These are phyloP conservation scores for Komagataella ulmi DNA, from an alignment of 805 yeast genomes.

Conservation along the genomic window DNA sequence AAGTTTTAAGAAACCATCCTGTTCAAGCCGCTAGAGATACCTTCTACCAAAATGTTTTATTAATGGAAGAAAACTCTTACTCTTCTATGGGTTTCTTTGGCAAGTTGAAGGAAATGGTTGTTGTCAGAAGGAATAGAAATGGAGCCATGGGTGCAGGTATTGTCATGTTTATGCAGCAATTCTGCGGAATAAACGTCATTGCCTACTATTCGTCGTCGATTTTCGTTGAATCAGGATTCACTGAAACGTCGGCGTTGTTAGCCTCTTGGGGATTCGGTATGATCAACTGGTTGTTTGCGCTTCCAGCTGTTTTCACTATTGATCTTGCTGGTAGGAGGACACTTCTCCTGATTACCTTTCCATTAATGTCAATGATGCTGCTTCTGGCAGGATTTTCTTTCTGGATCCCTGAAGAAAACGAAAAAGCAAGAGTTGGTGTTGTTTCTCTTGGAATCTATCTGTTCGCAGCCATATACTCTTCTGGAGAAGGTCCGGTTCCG, in stretches of 20 bases:
- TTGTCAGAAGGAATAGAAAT: conserved; percentile 70
- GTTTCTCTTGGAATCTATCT: conserved; percentile 65
- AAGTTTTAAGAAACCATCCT: conserved; percentile 31
- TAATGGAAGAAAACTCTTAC: conserved; percentile 46
- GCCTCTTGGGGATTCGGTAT: conserved; percentile 86
- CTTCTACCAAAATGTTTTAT: conserved; percentile 53
- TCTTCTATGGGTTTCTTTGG: conserved; percentile 26
- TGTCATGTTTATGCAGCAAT: conserved; percentile 83
- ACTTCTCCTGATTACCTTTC: conserved; percentile 44
- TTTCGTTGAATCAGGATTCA: conserved; percentile 54
- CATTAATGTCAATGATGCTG: conserved; percentile 47
- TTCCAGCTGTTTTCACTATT: conserved; percentile 73
- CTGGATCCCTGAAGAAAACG: conserved; percentile 36
- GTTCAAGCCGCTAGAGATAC: conserved; percentile 60
- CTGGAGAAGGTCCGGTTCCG: conserved; percentile 86
- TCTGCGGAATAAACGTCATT: conserved; percentile 82
- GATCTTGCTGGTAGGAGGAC: conserved; percentile 67
- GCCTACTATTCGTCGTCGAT: conserved; percentile 77
- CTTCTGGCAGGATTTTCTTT: conserved; percentile 59
- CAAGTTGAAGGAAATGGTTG: conserved; percentile 44
- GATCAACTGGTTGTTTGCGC: conserved; percentile 66
- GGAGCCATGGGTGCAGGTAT: conserved; percentile 72
- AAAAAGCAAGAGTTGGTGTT: conserved; percentile 47
- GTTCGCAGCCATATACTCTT: conserved; percentile 61
- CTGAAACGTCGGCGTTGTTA: conserved; percentile 46